Base-by-base conservation (phyloP, 768 basidiomycete genomes). In the Terana coerulea region DNA sequence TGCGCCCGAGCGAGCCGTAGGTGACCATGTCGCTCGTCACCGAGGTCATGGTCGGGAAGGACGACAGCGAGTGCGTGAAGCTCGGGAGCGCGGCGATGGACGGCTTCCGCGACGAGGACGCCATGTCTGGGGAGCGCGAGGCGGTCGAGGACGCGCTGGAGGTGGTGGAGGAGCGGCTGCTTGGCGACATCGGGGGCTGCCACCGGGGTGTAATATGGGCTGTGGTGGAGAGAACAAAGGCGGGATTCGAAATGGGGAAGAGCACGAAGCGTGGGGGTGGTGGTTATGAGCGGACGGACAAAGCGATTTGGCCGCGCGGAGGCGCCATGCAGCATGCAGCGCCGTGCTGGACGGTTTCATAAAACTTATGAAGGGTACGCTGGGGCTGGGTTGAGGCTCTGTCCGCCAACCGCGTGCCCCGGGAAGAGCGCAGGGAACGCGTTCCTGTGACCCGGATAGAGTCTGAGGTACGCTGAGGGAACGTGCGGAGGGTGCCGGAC, bases 21-120 rank as follows among this genome's bases (percentile, higher is more conserved):
- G 62, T 56, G 26, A 65, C 59, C 64, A 65, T 65, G 56, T 65
- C 64, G 52, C 54, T 60, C 33, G 61, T 53, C 35, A 65, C 62
- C 21, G 55, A 21, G 47, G 64, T 65, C 62, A 65, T 63, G 21
- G 51, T 62, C 19, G 64, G 62, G 59, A 65, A 61, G 19, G 59
- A 40, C 6, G 64, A 63, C 36, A 65, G 57, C 48, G 64, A 63
- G 52, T 65, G 64, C 34, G 64, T 55, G 53, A 65, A 57, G 53
- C 62, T 63, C 15, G 64, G 64, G 2, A 65, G 51, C 5, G 64
- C 51, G 2, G 64, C 58, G 54, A 65, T 65, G 3, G 47, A 33
- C 2, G 54, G 26, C 30, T 25, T 35, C 14, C 41, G 24, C 36
- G 54, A 31, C 9, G 24, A 5, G 17, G 49, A 8, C n/a, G 55